Percentiles rank a stretch among this genome's conserved stretches.
These are phyloP conservation scores for Puccinia novopanici DNA, from an alignment of 1,284 basidiomycete species.

Conservation along the genomic window DNA sequence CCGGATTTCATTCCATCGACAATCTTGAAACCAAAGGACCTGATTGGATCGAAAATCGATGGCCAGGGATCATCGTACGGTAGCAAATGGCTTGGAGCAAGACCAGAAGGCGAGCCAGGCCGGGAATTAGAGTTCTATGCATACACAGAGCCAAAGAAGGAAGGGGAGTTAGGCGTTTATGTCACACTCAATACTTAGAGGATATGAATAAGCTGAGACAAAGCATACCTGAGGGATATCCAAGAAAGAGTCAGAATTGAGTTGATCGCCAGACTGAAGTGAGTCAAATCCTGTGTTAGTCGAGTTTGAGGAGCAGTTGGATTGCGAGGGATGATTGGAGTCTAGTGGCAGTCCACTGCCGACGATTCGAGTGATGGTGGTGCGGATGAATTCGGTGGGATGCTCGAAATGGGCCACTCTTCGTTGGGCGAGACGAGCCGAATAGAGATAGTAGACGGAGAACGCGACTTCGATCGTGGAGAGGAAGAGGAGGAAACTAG, in stretches of 20 bases:
- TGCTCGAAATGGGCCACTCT: constrained; percentile 23
- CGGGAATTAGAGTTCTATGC: not conserved
- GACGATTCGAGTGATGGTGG: constrained; percentile 19
- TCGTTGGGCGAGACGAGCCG: constrained; percentile 13
- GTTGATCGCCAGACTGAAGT: not conserved
- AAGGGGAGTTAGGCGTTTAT: not conserved
- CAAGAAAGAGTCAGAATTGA: not conserved
- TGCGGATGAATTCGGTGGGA: constrained; percentile 20
- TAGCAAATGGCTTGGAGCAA: not conserved
- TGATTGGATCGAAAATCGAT: constrained; percentile 30
- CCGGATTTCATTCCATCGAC: constrained; percentile 42
- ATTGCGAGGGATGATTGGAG: not conserved
- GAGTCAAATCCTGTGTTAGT: constrained; percentile 4
- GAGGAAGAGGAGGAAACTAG: constrained; percentile 1
- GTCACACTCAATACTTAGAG: no score
- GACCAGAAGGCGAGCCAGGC: not conserved
- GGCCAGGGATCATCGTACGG: constrained; percentile 34
- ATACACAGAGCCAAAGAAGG: not conserved
- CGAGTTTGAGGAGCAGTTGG: constrained; percentile 2
- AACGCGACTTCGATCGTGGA: constrained; percentile 41
- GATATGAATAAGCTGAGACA: not conserved
- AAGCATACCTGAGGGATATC: not conserved
- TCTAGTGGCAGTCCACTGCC: constrained; percentile 31
- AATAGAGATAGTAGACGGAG: constrained; percentile 40
- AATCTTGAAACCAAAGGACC: constrained; percentile 45